phyloP scores from a whole-genome alignment of 257 asterid genomes.

The Salvia hispanica region DNA sequence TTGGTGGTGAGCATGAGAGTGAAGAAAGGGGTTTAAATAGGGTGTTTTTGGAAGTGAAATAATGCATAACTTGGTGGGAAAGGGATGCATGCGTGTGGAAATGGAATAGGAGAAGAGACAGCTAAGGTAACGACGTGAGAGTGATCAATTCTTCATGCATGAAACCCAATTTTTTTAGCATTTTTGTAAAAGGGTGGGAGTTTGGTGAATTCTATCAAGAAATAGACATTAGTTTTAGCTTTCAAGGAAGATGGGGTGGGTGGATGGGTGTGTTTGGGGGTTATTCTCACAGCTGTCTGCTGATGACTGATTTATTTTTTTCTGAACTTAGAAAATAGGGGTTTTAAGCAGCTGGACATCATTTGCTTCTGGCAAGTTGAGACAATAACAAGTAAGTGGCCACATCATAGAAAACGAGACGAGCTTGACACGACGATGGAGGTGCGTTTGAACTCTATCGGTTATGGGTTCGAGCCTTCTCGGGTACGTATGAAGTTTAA shows the following conservation, averaged over 20 bases:
- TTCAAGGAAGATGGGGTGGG: background rate
- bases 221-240: background rate
- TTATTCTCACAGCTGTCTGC: conserved; percentile 35
- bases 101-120: conserved; percentile 34
- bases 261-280: background rate
- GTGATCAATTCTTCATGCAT: conserved; percentile 30
- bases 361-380: conserved; percentile 26
- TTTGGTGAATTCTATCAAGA: conserved; percentile 5
- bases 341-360: conserved; percentile 35
- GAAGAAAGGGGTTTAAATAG: conserved; percentile 37
- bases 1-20: conserved; percentile 31
- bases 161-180: background rate
- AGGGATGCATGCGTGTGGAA: conserved; percentile 37
- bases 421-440: background rate
- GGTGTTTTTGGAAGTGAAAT: conserved; percentile 11
- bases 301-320: background rate
- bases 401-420: background rate
- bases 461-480: background rate
- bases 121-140: conserved; percentile 41
- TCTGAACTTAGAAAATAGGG: background rate
- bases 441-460: background rate
- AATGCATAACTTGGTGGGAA: conserved; percentile 25
- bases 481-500: background rate
- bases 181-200: too few species aligned
- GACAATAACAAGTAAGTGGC: background rate